Conservation (phyloP, 208 protist species). For the Trypanosoma boissoni region DNA sequence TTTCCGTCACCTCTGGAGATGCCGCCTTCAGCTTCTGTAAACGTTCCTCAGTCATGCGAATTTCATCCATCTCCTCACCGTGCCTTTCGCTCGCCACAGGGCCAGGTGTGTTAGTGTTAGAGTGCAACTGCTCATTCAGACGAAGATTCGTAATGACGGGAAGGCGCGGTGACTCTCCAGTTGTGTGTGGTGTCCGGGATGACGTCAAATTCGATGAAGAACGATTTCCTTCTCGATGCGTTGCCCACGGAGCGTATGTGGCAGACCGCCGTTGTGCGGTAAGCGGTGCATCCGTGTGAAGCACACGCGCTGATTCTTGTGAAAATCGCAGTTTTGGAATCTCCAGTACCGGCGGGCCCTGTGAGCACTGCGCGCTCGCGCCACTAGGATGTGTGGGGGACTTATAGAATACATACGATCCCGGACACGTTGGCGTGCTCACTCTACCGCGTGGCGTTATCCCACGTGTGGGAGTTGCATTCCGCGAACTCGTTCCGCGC, state of each 20-base stretch:
- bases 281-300: not conserved
- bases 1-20: slow-evolving; percentile 69
- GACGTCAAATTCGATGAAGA: slow-evolving; percentile 12
- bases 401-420: too few species aligned
- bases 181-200: slow-evolving; percentile 6
- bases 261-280: slow-evolving; percentile 4
- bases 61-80: slow-evolving; percentile 47
- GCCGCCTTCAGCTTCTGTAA: slow-evolving; percentile 51
- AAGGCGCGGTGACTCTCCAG: slow-evolving; percentile 8
- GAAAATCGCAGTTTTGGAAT: slow-evolving; percentile 14
- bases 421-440: not conserved
- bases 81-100: not conserved
- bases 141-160: slow-evolving; percentile 18
- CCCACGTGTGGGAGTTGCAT: not conserved
- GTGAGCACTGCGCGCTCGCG: too few species aligned
- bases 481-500: not conserved
- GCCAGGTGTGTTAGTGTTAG: too few species aligned
- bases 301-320: not conserved
- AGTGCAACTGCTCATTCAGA: slow-evolving; percentile 15
- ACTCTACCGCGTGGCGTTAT: slow-evolving; percentile 5
- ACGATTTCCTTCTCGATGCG: slow-evolving; percentile 3
- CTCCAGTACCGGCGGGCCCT: slow-evolving; percentile 6
- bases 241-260: not conserved
- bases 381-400: too few species aligned
- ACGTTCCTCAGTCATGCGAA: slow-evolving; percentile 55